Percentiles rank a stretch among this genome's conserved stretches.
Evolutionary conservation across 1,284 basidiomycete genomes (phyloP).

Genomic region (Pisolithus thermaeus): DNA sequence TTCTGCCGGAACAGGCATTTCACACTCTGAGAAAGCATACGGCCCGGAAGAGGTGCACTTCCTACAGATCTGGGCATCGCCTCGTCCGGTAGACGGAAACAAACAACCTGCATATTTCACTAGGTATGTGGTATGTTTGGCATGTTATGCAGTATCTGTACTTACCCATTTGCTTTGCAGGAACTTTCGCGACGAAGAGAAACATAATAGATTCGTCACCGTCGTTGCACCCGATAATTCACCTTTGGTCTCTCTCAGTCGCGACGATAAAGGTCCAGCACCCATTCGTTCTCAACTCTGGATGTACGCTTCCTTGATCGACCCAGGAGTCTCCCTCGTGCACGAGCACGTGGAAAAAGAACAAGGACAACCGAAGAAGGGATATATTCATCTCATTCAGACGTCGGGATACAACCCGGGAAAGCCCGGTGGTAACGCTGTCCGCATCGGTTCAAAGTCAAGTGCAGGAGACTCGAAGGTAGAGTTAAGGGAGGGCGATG

Average conservation of each 20-base stretch:
- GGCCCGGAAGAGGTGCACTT: constrained; percentile 68
- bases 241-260: constrained; percentile 47
- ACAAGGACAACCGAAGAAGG: constrained; percentile 34
- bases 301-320: constrained; percentile 64
- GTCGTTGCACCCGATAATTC: constrained; percentile 67
- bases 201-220: constrained; percentile 60
- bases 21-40: constrained; percentile 73
- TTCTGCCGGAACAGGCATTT: constrained; percentile 81
- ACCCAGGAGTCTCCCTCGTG: constrained; percentile 45
- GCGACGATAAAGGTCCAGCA: constrained; percentile 68
- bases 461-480: constrained; percentile 30
- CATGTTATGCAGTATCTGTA: not conserved
- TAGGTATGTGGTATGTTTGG: constrained; percentile 37
- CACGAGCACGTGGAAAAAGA: constrained; percentile 40
- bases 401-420: constrained; percentile 68
- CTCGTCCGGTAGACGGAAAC: constrained; percentile 47
- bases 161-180: constrained; percentile 21
- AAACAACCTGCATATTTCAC: constrained; percentile 74
- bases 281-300: constrained; percentile 63
- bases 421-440: constrained; percentile 41
- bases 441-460: constrained; percentile 42
- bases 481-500: constrained; percentile 60
- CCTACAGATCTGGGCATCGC: constrained; percentile 83
- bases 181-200: constrained; percentile 80
- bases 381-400: constrained; percentile 70